Conservation (phyloP, 1,284 basidiomycete genomes). For the Rhodotorula sp. region DNA sequence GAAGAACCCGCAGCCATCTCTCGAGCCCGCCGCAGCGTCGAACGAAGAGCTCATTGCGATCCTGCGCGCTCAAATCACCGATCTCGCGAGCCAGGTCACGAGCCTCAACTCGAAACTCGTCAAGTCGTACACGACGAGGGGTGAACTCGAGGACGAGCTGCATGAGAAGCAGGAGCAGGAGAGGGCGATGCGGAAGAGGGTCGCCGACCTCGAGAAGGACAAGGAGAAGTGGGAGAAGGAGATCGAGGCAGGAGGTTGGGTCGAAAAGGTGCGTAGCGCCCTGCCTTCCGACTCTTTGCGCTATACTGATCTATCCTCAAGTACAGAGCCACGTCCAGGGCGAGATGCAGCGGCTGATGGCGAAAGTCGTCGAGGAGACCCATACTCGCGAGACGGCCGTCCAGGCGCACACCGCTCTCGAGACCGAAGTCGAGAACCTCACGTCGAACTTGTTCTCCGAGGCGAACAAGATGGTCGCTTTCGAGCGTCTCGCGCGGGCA, state of each 20-base stretch:
- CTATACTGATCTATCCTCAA: neutral
- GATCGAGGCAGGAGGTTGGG: slow-evolving; percentile 72
- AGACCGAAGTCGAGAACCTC: slow-evolving; percentile 78
- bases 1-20: neutral
- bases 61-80: slow-evolving; percentile 74
- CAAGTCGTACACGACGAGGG: slow-evolving; percentile 82
- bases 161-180: slow-evolving; percentile 55
- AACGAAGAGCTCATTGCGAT: slow-evolving; percentile 63
- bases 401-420: slow-evolving; percentile 70
- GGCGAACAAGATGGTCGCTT: slow-evolving; percentile 63
- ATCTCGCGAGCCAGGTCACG: slow-evolving; percentile 83
- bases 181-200: slow-evolving; percentile 52
- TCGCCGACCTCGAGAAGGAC: slow-evolving; percentile 63
- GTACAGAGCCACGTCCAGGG: slow-evolving; percentile 77
- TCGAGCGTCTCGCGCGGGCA: slow-evolving; percentile 72
- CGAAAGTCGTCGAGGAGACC: slow-evolving; percentile 89
- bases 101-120: slow-evolving; percentile 91
- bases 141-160: slow-evolving; percentile 87
- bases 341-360: slow-evolving; percentile 91
- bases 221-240: slow-evolving; percentile 52
- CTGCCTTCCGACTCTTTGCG: neutral
- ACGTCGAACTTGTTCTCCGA: slow-evolving; percentile 64
- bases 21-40: slow-evolving; percentile 7
- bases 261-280: slow-evolving; percentile 58
- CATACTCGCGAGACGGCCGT: slow-evolving; percentile 86